A percentile compares a stretch with the other conserved stretches of the same genome.
phyloP scores from a whole-genome alignment of 768 basidiomycete species.

The Podaxis mareebaensis region DNA sequence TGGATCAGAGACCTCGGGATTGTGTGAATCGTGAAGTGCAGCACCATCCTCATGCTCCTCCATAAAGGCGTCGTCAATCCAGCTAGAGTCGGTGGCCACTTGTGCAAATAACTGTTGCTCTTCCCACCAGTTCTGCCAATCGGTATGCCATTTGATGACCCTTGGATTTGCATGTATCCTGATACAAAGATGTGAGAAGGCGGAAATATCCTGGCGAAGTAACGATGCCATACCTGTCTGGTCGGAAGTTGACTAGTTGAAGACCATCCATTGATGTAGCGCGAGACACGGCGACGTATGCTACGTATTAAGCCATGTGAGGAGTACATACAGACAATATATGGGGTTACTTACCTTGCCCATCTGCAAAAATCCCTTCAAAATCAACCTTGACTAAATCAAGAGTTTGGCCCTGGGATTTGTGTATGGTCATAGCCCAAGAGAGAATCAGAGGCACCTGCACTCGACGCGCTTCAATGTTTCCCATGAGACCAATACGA shows the following conservation, averaged over 20 bases:
- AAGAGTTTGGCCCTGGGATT: slow-evolving; percentile 87
- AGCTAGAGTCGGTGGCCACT: not conserved
- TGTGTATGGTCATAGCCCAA: slow-evolving; percentile 87
- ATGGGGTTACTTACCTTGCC: slow-evolving; percentile 52
- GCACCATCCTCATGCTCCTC: not conserved
- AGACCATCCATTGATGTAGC: slow-evolving; percentile 64
- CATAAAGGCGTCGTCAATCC: not conserved
- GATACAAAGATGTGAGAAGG: not conserved
- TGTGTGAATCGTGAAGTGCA: not conserved
- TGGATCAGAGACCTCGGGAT: not conserved
- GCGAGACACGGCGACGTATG: slow-evolving; percentile 71
- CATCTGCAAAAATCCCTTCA: slow-evolving; percentile 69
- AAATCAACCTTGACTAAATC: slow-evolving; percentile 80
- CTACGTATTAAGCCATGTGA: slow-evolving; percentile 28
- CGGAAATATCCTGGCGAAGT: not conserved
- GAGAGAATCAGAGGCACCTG: slow-evolving; percentile 64
- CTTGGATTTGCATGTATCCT: slow-evolving; percentile 16
- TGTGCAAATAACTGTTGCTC: not conserved
- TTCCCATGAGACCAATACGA: slow-evolving; percentile 53
- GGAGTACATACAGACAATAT: not conserved
- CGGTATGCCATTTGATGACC: slow-evolving; percentile 16
- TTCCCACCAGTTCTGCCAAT: slow-evolving; percentile 9
- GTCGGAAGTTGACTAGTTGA: slow-evolving; percentile 62
- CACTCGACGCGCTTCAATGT: slow-evolving; percentile 54
- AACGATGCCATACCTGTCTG: slow-evolving; percentile 43